Base-by-base conservation (phyloP, 345 rosid genomes). In the Hibiscus mutabilis region DNA sequence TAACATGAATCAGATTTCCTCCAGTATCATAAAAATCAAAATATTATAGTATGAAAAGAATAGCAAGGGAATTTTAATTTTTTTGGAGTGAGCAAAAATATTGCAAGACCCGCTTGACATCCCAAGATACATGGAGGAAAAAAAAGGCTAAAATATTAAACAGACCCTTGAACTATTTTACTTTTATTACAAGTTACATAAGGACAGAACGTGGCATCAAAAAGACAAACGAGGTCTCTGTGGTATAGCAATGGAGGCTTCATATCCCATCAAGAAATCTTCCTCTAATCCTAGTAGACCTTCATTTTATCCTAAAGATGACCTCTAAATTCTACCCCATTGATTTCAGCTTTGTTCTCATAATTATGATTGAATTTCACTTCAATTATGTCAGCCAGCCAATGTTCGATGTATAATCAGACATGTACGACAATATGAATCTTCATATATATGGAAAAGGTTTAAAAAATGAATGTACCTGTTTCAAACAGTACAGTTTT, bases 171-270 rank as follows among this genome's bases (percentile, higher is more conserved):
- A 31, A 4, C 35, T 31, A 31, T 31, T 5, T 31, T 31, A 31
- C 35, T 31, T 31, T 4, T 31, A 31, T 31, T 31, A 31, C 35
- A 56, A 91, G 91, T 6, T 88, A 84, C 77, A 77, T 85, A 66
- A 86, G 90, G 72, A 83, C 86, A 86, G 75, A 84, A 74, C 81
- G 90, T 1, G 87, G 89, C 21, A 70, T 88, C 27, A 49, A 65
- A 49, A 65, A 8, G 60, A 78, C 21, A 74, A 77, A 59, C 73
- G 78, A 70, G 93, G 96, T 21, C 79, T 84, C 0, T 88, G 93
- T 65, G 96, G 96, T 13, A 86, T 90, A 55, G 90, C 93, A n/a
- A 88, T 86, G 91, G 81, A 81, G 21, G 86, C 91, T 81, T 85
- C 96, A 33, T 88, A 88, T 70, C 31, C 31, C 31, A 27, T 27